Percentiles rank a stretch among this genome's conserved stretches.
These are phyloP conservation scores for Chlamydomonas asymmetrica DNA, from an alignment of 139 green algal genomes.

Conservation along the genomic window DNA sequence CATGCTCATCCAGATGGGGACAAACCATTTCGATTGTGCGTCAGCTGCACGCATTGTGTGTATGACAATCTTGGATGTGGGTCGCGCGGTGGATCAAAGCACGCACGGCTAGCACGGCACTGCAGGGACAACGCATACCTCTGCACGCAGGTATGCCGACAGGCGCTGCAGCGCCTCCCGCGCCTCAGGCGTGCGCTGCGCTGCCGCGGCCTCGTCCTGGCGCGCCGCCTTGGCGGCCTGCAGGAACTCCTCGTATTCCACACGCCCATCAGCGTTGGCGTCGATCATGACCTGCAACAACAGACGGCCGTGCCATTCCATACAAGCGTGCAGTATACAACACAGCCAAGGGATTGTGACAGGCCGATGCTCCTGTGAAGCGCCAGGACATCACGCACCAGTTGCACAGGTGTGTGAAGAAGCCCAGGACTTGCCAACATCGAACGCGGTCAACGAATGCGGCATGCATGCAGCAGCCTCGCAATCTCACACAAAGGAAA, in stretches of 20 bases:
- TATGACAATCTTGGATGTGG: neutral
- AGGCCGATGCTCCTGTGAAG: too few species aligned
- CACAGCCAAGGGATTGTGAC: too few species aligned
- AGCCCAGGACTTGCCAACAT: too few species aligned
- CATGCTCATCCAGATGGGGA: too few species aligned
- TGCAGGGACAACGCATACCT: too few species aligned
- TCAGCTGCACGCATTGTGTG: neutral
- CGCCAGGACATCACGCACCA: too few species aligned
- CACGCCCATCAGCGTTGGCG: conserved; percentile 35
- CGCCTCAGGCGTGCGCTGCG: conserved; percentile 2
- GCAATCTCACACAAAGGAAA: too few species aligned
- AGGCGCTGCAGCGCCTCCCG: conserved; percentile 21
- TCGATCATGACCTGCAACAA: conserved; percentile 45
- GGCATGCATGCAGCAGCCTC: too few species aligned
- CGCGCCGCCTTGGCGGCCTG: conserved; percentile 28
- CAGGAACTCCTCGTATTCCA: conserved; percentile 45
- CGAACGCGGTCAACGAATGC: too few species aligned
- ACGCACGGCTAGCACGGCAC: too few species aligned
- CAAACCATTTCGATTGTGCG: too few species aligned
- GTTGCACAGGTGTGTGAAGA: too few species aligned
- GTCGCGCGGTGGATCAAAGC: neutral
- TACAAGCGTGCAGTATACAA: neutral
- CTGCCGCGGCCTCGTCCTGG: conserved; percentile 22
- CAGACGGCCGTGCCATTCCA: neutral
- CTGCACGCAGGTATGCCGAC: conserved; percentile 21